Percentiles rank a stretch among this genome's conserved stretches.
Conservation (phyloP, 306 rosid genomes). For the Carpinus fangiana region DNA sequence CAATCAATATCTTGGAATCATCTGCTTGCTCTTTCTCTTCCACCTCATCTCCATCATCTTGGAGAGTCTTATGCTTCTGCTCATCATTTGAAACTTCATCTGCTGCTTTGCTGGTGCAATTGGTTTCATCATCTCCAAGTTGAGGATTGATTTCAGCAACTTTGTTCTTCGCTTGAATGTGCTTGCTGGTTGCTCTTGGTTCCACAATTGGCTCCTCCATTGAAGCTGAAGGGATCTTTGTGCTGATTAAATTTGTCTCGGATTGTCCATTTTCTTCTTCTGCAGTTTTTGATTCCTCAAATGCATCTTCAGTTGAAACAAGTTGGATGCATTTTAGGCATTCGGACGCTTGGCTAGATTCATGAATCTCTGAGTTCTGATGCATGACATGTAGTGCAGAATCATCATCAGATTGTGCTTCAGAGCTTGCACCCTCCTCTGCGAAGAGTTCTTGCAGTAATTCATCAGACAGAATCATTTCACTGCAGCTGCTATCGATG, state of each 20-base stretch:
- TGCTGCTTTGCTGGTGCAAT: constrained; percentile 8
- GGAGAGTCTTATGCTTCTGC: constrained; percentile 16
- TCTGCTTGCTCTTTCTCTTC: constrained; percentile 19
- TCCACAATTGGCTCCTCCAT: constrained; percentile 20
- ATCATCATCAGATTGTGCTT: constrained; percentile 19
- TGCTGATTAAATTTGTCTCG: constrained; percentile 20
- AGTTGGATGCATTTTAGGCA: constrained; percentile 34
- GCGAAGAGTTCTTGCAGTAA: constrained; percentile 11
- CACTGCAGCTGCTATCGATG: constrained; percentile 26
- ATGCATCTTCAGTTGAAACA: constrained; percentile 32
- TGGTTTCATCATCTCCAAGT: constrained; percentile 19
- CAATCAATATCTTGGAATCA: constrained; percentile 1
- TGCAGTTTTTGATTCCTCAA: constrained; percentile 20
- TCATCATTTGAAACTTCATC: constrained; percentile 24
- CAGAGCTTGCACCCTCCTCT: constrained; percentile 39
- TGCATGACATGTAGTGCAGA: constrained; percentile 19
- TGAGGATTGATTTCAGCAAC: constrained; percentile 17
- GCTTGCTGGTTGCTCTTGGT: constrained; percentile 7
- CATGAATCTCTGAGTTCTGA: constrained; percentile 35
- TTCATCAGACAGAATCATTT: constrained; percentile 28
- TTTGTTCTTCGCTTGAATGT: background rate
- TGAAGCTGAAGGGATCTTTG: constrained; percentile 11
- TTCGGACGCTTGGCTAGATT: constrained; percentile 18
- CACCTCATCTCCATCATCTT: constrained; percentile 20
- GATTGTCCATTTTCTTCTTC: constrained; percentile 28